Conservation (phyloP, 176 grass and related monocot species). For the Avena atlantica region DNA sequence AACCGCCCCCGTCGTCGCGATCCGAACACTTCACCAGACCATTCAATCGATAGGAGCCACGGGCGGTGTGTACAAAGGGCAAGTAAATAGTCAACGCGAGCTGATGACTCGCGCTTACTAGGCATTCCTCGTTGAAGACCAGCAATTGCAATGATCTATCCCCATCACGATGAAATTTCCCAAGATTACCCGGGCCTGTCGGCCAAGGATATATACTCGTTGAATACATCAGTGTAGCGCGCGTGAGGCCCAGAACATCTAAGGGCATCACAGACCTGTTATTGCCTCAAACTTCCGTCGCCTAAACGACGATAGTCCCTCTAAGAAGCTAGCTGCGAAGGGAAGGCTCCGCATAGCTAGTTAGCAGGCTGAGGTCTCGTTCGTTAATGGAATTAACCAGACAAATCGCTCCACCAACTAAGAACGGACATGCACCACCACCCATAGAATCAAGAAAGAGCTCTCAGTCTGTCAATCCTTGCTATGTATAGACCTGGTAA, state of each 20-base stretch:
- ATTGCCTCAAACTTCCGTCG: conserved; percentile 76
- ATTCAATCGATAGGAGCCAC: neutral
- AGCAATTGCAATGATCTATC: conserved; percentile 78
- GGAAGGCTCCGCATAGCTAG: conserved; percentile 60
- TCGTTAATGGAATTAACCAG: conserved; percentile 74
- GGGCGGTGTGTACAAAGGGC: neutral
- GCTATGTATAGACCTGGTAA: conserved; percentile 64
- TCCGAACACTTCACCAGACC: conserved; percentile 27
- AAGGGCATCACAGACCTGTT: conserved; percentile 76
- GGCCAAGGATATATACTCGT: conserved; percentile 42
- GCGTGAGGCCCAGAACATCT: conserved; percentile 72
- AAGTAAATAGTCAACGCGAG: neutral
- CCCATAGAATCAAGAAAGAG: conserved; percentile 73
- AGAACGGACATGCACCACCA: conserved; percentile 53
- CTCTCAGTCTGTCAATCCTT: conserved; percentile 68
- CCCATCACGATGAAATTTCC: conserved; percentile 71
- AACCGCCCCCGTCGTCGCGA: neutral
- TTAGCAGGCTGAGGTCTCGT: conserved; percentile 73
- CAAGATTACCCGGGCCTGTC: conserved; percentile 36
- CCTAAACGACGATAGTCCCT: conserved; percentile 83
- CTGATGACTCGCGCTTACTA: conserved; percentile 57
- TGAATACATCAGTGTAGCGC: conserved; percentile 60
- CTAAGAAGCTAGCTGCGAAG: conserved; percentile 85
- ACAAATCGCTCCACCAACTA: conserved; percentile 64
- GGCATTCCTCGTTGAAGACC: conserved; percentile 77